A percentile compares a stretch with the other conserved stretches of the same genome.
Conservation (phyloP, 2,329 filamentous ascomycete genomes). For the Endoconidiophora polonica region DNA sequence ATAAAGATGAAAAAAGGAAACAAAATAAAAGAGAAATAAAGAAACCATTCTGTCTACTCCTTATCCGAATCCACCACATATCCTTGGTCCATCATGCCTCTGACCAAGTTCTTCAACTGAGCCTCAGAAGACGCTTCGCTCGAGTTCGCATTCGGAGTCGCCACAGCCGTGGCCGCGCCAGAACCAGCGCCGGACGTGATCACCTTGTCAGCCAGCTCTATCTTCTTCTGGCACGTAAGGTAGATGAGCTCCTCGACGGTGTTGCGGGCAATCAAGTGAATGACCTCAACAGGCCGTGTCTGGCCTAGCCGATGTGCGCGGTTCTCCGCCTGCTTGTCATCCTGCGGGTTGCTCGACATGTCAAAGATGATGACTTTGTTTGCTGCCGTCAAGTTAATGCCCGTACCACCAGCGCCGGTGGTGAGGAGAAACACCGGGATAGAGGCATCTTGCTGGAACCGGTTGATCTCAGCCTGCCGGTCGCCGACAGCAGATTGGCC, state of each 20-base stretch:
- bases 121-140: conserved; percentile 1
- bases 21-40: too few relatives aligned
- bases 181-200: conserved; percentile 40
- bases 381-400: conserved; percentile 86
- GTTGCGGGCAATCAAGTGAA: conserved; percentile 60
- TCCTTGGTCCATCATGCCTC: conserved; percentile 8
- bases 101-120: conserved; percentile 8
- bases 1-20: too few relatives aligned
- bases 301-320: conserved; percentile 90
- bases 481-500: conserved; percentile 67
- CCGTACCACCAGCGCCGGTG: conserved; percentile 88
- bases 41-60: not conserved
- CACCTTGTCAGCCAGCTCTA: conserved; percentile 60
- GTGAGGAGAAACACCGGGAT: conserved; percentile 88
- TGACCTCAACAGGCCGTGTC: conserved; percentile 75
- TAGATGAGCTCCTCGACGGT: conserved; percentile 93
- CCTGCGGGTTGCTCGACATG: conserved; percentile 91
- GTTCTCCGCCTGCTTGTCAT: conserved; percentile 97
- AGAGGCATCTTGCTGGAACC: conserved; percentile 56
- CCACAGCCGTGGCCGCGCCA: conserved; percentile 40
- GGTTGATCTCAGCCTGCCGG: conserved; percentile 74
- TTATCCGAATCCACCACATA: not conserved
- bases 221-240: conserved; percentile 78
- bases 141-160: not conserved
- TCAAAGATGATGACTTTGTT: conserved; percentile 99